Conservation (phyloP, 495 filamentous ascomycete genomes). For the Amphirosellinia nigrospora region DNA sequence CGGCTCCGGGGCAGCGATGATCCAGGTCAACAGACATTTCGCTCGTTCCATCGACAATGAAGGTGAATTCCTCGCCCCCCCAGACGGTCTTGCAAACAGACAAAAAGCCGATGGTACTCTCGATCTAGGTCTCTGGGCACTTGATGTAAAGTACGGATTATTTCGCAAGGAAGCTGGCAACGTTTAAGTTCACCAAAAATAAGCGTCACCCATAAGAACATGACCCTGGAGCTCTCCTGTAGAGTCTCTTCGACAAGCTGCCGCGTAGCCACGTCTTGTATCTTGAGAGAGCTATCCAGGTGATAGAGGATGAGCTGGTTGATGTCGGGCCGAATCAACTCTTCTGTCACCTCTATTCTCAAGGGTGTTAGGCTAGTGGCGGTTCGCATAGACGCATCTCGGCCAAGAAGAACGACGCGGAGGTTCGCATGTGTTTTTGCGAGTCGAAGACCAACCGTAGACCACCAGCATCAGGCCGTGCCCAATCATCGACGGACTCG, state of each 20-base stretch:
- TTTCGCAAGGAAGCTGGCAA: slow-evolving; percentile 15
- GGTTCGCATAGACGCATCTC: slow-evolving; percentile 8
- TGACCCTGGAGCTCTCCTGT: slow-evolving; percentile 4
- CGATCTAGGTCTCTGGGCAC: slow-evolving; percentile 24
- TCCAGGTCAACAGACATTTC: slow-evolving; percentile 23
- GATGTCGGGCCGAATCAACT: slow-evolving; percentile 22
- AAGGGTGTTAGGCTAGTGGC: not conserved
- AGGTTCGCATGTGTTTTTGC: not conserved
- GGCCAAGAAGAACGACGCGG: slow-evolving; percentile 6
- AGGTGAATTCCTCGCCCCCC: not conserved
- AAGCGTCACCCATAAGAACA: slow-evolving; percentile 28
- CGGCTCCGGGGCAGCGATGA: slow-evolving; percentile 19
- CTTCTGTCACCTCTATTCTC: slow-evolving; percentile 16
- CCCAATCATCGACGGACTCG: slow-evolving; percentile 20
- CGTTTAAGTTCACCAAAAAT: slow-evolving; percentile 24
- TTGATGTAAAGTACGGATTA: slow-evolving; percentile 5
- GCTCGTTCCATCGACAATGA: slow-evolving; percentile 23
- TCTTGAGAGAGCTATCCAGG: slow-evolving; percentile 13
- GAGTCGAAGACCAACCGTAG: slow-evolving; percentile 2
- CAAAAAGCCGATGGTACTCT: slow-evolving; percentile 24
- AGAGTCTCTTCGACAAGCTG: slow-evolving; percentile 14
- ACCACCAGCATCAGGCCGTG: not conserved
- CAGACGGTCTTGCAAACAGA: slow-evolving; percentile 9
- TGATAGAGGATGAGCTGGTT: slow-evolving; percentile 14
- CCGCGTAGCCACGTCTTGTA: not conserved